Percentiles rank a stretch among this genome's conserved stretches.
Evolutionary conservation across 768 basidiomycete species (phyloP).

Genomic region (Mycena maculata): DNA sequence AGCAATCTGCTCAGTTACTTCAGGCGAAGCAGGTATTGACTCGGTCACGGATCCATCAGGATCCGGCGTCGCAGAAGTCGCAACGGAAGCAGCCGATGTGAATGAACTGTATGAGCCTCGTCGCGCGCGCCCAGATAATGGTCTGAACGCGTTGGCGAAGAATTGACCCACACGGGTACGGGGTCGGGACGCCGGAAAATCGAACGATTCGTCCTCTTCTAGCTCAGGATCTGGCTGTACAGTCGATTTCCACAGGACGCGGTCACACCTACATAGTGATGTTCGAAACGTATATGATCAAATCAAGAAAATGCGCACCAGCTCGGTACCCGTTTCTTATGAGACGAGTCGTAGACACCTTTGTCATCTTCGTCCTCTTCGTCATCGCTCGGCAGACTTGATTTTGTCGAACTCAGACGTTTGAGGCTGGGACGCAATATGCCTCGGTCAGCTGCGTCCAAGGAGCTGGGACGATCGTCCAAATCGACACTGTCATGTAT

Average conservation of each 20-base stretch:
- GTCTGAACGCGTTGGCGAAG: constrained; percentile 65
- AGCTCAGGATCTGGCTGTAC: constrained; percentile 59
- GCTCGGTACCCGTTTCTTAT: constrained; percentile 85
- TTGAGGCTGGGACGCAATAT: constrained; percentile 41
- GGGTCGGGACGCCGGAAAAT: constrained; percentile 43
- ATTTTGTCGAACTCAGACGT: constrained; percentile 48
- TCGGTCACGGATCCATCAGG: constrained; percentile 30
- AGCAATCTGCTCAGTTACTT: constrained; percentile 30
- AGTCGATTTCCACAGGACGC: constrained; percentile 86
- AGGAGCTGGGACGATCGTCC: constrained; percentile 7
- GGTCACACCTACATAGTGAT: constrained; percentile 79
- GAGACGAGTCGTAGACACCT: constrained; percentile 84
- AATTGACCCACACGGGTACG: constrained; percentile 66
- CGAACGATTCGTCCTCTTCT: constrained; percentile 49
- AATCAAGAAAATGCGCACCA: constrained; percentile 61
- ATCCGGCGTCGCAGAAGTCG: constrained; percentile 35
- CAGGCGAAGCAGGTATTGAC: constrained; percentile 44
- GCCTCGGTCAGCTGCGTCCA: constrained; percentile 17
- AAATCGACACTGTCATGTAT: constrained; percentile 9
- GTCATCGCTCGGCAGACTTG: constrained; percentile 51
- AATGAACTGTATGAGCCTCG: constrained; percentile 51
- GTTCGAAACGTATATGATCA: background rate
- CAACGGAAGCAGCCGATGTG: constrained; percentile 33
- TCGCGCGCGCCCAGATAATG: constrained; percentile 53
- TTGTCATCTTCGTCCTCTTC: constrained; percentile 58